A percentile compares a stretch with the other conserved stretches of the same genome.
phyloP scores from a whole-genome alignment of 305 asterid genomes.

The Salvia sclarea region DNA sequence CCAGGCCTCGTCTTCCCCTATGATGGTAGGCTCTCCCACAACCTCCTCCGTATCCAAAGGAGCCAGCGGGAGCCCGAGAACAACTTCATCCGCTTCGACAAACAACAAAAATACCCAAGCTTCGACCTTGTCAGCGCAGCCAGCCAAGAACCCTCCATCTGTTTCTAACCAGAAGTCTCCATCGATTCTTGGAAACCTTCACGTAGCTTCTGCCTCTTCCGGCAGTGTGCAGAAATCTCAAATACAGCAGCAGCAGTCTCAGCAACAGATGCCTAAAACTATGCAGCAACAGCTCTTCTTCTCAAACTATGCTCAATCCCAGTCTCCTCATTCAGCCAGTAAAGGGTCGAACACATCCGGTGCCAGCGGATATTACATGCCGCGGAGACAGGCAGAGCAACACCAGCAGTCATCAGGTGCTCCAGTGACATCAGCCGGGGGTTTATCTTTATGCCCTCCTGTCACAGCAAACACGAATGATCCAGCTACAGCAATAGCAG shows the following conservation, averaged over 20 bases:
- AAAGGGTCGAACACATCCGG: conserved; percentile 45
- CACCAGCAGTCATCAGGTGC: conserved; percentile 52
- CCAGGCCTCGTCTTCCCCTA: conserved; percentile 67
- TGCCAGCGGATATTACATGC: conserved; percentile 57
- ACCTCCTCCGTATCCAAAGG: conserved; percentile 85
- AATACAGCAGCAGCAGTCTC: conserved; percentile 53
- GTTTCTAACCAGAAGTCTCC: conserved; percentile 65
- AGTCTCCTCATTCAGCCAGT: conserved; percentile 45
- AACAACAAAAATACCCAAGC: conserved; percentile 58
- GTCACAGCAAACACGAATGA: conserved; percentile 61
- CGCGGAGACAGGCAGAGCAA: conserved; percentile 62
- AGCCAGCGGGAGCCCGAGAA: conserved; percentile 87
- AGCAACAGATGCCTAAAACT: conserved; percentile 52
- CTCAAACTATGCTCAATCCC: conserved; percentile 63
- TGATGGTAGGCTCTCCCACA: conserved; percentile 89
- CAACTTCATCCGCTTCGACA: conserved; percentile 54
- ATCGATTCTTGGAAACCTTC: conserved; percentile 77
- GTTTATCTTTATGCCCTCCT: conserved; percentile 51
- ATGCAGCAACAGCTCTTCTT: conserved; percentile 72
- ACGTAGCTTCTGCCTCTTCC: conserved; percentile 47
- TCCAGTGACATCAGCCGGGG: conserved; percentile 44
- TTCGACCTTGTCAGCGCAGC: conserved; percentile 60
- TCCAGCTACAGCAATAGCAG: conserved; percentile 94
- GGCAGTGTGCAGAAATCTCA: conserved; percentile 51
- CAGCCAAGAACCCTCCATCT: conserved; percentile 50